Evolutionary conservation across 345 rosid genomes (phyloP).

Genomic region (Melaleuca alternifolia): DNA sequence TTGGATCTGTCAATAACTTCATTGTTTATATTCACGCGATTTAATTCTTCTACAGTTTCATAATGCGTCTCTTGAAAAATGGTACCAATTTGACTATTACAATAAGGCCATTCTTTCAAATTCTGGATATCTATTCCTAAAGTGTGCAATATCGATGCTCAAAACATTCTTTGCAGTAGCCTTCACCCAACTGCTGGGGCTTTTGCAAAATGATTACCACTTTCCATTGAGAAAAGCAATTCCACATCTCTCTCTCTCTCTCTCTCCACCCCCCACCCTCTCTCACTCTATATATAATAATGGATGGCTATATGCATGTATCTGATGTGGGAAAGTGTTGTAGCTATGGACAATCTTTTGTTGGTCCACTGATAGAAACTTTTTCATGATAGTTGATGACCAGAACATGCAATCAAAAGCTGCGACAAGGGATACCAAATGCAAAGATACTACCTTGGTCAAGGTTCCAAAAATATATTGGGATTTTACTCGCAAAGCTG

Average conservation of each 20-base stretch:
- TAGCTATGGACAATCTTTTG: background rate
- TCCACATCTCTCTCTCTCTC: background rate
- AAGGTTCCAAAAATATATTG: slow-evolving; percentile 93
- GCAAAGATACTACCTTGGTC: slow-evolving; percentile 32
- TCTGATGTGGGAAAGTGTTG: background rate
- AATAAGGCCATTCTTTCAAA: background rate
- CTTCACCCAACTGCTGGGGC: background rate
- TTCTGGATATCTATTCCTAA: background rate
- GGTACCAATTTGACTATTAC: background rate
- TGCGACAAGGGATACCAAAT: slow-evolving; percentile 11
- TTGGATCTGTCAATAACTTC: background rate
- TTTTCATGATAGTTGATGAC: slow-evolving; percentile 24
- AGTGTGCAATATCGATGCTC: background rate
- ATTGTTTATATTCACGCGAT: background rate
- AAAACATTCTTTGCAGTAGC: background rate
- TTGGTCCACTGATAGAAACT: background rate
- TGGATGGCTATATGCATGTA: background rate
- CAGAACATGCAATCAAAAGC: slow-evolving; percentile 16
- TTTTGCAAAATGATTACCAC: background rate
- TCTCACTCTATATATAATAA: background rate
- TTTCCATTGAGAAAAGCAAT: background rate
- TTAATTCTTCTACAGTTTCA: background rate
- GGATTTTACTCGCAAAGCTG: slow-evolving; percentile 67
- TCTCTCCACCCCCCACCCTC: background rate
- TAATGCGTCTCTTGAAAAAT: background rate